Base-by-base conservation (phyloP, 441 rosid species). In the Euphorbia celastroides region DNA sequence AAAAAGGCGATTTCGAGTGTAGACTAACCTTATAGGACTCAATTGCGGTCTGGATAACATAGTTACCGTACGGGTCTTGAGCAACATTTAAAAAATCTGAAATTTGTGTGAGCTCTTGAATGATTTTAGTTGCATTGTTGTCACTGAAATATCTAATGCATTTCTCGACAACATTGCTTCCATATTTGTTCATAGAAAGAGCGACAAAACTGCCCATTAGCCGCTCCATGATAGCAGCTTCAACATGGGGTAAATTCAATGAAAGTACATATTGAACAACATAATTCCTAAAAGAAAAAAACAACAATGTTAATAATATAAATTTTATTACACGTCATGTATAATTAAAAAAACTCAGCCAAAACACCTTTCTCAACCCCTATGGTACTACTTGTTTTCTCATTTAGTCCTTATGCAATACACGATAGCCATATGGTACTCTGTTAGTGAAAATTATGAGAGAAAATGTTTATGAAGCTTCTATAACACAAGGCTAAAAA, bases 111-210 rank as follows among this genome's bases (percentile, higher is more conserved):
- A 86, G 52, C 76, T 86, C 86, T 5, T 12, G 11, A 22, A 80
- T 58, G 27, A 83, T 72, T 58, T 12, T 60, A 0, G 44, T 5
- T 8, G 65, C 59, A 38, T 60, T 69, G 17, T 75, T 50, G 14
- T 67, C 75, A 3, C 50, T 69, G 20, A 55, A 59, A 13, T 52
- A 50, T 42, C 4, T 66, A 60, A 83, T 52, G 57, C 84, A 85
- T 64, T 73, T 78, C 78, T 85, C 84, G 38, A 83, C 86, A 38
- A 81, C 88, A 66, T 86, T 74, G 73, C 86, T 81, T 5, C 75
- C 81, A 28, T 52, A 78, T 28, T 80, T 82, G 68, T 74, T 72
- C 62, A 71, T 69, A 26, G 82, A 78, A 20, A 86, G 82, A 7
- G 36, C 8, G 28, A 62, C 73, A 30, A 32, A 77, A 31, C 27